Percentiles rank a stretch among this genome's conserved stretches.
These are phyloP conservation scores for Catharanthus roseus DNA, from an alignment of 257 asterid species.

Conservation along the genomic window DNA sequence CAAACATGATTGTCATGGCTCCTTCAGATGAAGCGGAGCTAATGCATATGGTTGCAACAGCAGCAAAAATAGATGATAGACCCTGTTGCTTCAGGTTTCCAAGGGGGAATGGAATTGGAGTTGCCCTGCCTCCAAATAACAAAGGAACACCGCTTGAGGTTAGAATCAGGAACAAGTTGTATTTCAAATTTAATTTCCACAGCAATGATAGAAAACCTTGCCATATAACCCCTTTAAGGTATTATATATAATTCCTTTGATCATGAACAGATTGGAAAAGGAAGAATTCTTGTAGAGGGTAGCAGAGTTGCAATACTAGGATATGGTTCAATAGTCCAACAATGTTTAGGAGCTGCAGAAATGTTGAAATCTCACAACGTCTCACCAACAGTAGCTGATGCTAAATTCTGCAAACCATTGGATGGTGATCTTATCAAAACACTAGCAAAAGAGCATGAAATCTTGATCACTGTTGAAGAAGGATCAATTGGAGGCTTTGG, in stretches of 20 bases:
- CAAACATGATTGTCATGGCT: constrained; percentile 88
- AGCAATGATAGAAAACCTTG: not conserved
- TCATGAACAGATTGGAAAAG: constrained; percentile 55
- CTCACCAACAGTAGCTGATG: constrained; percentile 56
- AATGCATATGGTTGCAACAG: constrained; percentile 82
- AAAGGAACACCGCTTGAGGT: constrained; percentile 74
- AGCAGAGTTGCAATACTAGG: constrained; percentile 62
- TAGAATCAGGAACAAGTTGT: constrained; percentile 1
- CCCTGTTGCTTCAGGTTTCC: constrained; percentile 78
- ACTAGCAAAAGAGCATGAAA: constrained; percentile 60
- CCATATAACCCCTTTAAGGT: no score
- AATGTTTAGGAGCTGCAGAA: constrained; percentile 57
- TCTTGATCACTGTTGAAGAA: constrained; percentile 68
- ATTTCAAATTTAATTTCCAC: not conserved
- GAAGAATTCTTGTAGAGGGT: constrained; percentile 61
- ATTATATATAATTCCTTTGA: not conserved
- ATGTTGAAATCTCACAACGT: constrained; percentile 36
- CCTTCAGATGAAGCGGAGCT: constrained; percentile 82
- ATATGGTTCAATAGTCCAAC: constrained; percentile 59
- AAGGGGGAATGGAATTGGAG: constrained; percentile 70
- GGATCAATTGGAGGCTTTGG: constrained; percentile 85
- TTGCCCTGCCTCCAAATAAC: constrained; percentile 38
- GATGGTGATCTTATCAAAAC: constrained; percentile 52
- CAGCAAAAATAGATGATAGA: constrained; percentile 64
- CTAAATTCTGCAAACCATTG: constrained; percentile 76